phyloP scores from a whole-genome alignment of 164 flowering plant genomes.

The Litsea cubeba region DNA sequence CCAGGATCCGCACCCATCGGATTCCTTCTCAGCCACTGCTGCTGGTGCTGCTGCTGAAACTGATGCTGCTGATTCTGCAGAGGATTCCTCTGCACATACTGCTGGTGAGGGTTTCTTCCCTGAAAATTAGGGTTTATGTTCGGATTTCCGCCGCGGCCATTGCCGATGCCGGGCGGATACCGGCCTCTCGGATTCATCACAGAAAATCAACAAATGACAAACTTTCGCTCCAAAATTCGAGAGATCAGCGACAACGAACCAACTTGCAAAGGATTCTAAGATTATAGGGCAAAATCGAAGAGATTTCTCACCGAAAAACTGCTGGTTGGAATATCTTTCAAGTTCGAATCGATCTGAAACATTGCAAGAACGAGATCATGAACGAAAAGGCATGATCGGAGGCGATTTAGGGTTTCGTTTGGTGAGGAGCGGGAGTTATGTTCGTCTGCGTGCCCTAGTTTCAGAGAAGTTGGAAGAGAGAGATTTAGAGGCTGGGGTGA shows the following conservation, averaged over 20 bases:
- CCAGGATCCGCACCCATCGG: slow-evolving; percentile 40
- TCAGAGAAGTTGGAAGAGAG: neutral
- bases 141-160: slow-evolving; percentile 35
- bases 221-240: neutral
- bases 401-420: neutral
- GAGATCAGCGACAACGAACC: neutral
- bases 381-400: neutral
- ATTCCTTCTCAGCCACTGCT: slow-evolving; percentile 68
- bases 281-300: neutral
- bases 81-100: slow-evolving; percentile 55
- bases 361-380: neutral
- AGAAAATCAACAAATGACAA: neutral
- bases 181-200: slow-evolving; percentile 63
- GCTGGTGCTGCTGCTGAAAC: slow-evolving; percentile 44
- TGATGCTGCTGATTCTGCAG: slow-evolving; percentile 31
- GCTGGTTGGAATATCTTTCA: neutral
- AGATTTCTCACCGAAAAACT: neutral
- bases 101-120: slow-evolving; percentile 48
- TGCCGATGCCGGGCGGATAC: slow-evolving; percentile 93
- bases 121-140: slow-evolving; percentile 54
- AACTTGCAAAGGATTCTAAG: neutral
- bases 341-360: neutral
- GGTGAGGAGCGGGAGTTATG: no score
- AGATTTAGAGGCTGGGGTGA: neutral
- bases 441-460: neutral